phyloP scores from a whole-genome alignment of 2,329 filamentous ascomycete genomes.

The Plectosphaerella cucumerina region DNA sequence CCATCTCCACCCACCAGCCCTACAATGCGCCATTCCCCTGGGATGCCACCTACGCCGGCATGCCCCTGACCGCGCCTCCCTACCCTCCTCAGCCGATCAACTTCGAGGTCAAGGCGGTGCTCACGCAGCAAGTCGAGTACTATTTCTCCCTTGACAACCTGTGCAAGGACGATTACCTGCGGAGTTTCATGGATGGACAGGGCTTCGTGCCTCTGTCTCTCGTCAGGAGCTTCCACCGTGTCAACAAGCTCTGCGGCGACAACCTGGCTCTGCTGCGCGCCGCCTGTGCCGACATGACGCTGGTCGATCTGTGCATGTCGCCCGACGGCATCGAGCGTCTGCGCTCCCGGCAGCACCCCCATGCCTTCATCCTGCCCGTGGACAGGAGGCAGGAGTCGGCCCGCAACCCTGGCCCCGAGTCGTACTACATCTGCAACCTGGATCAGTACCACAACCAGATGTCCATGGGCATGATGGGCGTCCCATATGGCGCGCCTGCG shows the following conservation, averaged over 20 bases:
- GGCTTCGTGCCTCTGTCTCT: slow-evolving; percentile 81
- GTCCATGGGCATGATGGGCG: slow-evolving; percentile 23
- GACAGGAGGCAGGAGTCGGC: slow-evolving; percentile 69
- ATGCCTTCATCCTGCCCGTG: slow-evolving; percentile 70
- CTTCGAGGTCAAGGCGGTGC: slow-evolving; percentile 21
- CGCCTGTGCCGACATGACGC: slow-evolving; percentile 67
- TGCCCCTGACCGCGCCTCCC: slow-evolving; percentile 24
- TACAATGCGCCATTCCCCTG: background rate
- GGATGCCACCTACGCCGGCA: background rate
- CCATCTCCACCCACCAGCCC: slow-evolving; percentile 1
- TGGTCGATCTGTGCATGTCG: slow-evolving; percentile 70
- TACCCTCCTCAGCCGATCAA: slow-evolving; percentile 20
- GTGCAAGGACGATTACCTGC: slow-evolving; percentile 85
- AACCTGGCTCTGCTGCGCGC: slow-evolving; percentile 68
- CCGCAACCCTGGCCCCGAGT: slow-evolving; percentile 64
- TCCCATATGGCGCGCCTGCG: slow-evolving; percentile 24
- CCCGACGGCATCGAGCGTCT: slow-evolving; percentile 77
- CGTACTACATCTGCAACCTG: slow-evolving; percentile 23
- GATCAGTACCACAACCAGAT: slow-evolving; percentile 12
- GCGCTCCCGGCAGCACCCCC: slow-evolving; percentile 71
- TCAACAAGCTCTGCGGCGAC: slow-evolving; percentile 57
- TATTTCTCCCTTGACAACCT: slow-evolving; percentile 97
- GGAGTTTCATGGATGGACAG: slow-evolving; percentile 90
- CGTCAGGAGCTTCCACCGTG: slow-evolving; percentile 82
- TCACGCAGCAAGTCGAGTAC: slow-evolving; percentile 67